Percentiles rank a stretch among this genome's conserved stretches.
These are phyloP conservation scores for Microdochium bolleyi DNA, from an alignment of 2,329 filamentous ascomycete genomes.

Conservation along the genomic window DNA sequence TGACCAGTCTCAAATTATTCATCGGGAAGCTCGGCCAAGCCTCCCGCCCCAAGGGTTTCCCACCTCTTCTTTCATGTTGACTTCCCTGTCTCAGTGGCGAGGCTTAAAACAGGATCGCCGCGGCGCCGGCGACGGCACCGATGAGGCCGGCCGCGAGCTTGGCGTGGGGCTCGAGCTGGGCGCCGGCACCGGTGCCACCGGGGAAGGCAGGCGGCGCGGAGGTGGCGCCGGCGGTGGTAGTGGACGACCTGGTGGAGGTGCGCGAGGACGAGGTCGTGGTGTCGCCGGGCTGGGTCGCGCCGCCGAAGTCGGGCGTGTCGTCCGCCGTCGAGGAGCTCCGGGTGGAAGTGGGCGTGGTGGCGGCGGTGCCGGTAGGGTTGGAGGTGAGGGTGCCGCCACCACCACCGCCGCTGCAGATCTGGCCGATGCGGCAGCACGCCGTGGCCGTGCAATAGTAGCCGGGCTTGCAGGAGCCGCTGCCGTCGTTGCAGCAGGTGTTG, in stretches of 20 bases:
- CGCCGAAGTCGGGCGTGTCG: background rate
- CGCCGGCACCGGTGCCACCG: background rate
- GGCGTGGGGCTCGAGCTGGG: background rate
- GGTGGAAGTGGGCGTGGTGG: background rate
- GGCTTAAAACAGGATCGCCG: background rate
- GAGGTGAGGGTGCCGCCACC: conserved; percentile 9
- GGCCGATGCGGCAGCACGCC: conserved; percentile 19
- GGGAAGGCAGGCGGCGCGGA: background rate
- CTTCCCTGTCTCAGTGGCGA: too few relatives aligned
- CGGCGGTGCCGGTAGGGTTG: background rate
- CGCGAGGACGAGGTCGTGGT: background rate
- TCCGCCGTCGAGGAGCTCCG: background rate
- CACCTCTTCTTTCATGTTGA: too few relatives aligned
- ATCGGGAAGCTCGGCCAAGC: too few relatives aligned
- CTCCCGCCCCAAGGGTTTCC: too few relatives aligned
- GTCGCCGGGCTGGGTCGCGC: background rate
- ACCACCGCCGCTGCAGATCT: conserved; percentile 15
- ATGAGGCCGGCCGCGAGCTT: background rate
- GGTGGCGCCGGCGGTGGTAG: background rate
- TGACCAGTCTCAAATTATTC: too few relatives aligned
- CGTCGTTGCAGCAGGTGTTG: background rate
- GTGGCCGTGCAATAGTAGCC: conserved; percentile 1
- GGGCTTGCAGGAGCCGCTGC: background rate
- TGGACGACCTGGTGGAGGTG: background rate
- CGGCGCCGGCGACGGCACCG: background rate